Evolutionary conservation across 1,284 basidiomycete species (phyloP), one percentile per base, ranked within the genome.

Genomic region (Anthracocystis setariae): DNA sequence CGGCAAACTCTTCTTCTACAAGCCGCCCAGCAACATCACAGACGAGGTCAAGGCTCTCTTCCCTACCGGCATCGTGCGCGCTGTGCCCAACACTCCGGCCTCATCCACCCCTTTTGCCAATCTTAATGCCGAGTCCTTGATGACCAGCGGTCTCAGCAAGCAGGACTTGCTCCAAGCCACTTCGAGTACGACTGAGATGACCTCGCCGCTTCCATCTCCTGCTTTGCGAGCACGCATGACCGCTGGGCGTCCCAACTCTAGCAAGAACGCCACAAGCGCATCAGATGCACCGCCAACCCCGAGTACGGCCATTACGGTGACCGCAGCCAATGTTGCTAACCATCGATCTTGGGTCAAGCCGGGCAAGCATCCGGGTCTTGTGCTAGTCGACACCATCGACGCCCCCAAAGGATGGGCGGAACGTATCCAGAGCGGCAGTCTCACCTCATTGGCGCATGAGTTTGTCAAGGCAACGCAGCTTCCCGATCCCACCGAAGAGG

Each of bases 41-140:
- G 76, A 79, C 42, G 81, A 82, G 25, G 79, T 82, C 46, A 77
- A 74, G 50, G 51, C 64, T 20, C 59, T 79, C 25, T 80, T 80
- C 32, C 73, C 74, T 1, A 57, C 68, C 7, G 40, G 46, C 20
- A 20, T 75, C 5, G 69, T 77, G 20, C 54, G 65, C 47, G 43
- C 37, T 10, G 25, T 39, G 21, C 56, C 61, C 29, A 46, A 29
- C 39, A 64, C 60, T 13, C 47, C 64, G 8, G 48, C 52, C 24
- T 55, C 64, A 4, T 53, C 55, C 23, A 12, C 42, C 24, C 49
- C 58, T 12, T 24, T 47, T 10, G 18, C 54, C 15, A 59, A 42
- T 32, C 52, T 78, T 38, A 73, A 73, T 32, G 47, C 67, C 17
- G 74, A 74, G 9, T 37, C 51, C 21, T 58, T 80, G 40, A 57